A percentile compares a stretch with the other conserved stretches of the same genome.
These are phyloP conservation scores for Musa beccarii DNA, from an alignment of 176 grass and related monocot genomes.

Conservation along the genomic window DNA sequence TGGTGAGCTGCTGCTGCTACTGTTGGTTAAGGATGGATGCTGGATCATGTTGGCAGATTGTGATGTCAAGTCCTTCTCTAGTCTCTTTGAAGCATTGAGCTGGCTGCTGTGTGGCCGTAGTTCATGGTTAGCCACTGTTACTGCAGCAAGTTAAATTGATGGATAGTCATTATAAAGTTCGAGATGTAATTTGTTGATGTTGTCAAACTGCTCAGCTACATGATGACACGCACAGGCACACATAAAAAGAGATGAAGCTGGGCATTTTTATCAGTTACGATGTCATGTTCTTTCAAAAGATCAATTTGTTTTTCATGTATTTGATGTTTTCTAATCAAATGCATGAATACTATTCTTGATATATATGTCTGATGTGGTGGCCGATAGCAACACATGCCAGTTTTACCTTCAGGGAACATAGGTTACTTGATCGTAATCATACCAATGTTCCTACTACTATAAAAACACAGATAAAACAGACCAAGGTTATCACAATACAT, in stretches of 20 bases:
- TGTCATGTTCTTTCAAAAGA: too few species aligned
- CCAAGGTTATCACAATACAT: not conserved
- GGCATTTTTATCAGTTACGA: too few species aligned
- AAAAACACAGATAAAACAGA: too few species aligned
- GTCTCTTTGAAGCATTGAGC: not conserved
- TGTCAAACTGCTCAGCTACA: not conserved
- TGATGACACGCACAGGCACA: not conserved
- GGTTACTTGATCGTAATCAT: too few species aligned
- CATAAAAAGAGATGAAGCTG: not conserved
- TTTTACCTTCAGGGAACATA: too few species aligned
- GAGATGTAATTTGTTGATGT: not conserved
- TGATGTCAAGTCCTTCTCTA: not conserved
- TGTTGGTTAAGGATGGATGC: not conserved
- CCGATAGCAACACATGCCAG: too few species aligned
- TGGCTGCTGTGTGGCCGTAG: not conserved
- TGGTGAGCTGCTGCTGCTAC: not conserved
- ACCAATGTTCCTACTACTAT: too few species aligned
- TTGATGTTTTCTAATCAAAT: too few species aligned
- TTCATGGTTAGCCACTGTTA: not conserved
- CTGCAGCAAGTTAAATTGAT: not conserved
- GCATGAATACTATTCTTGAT: too few species aligned
- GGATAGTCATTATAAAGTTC: not conserved
- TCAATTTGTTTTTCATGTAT: too few species aligned
- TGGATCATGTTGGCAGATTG: not conserved
- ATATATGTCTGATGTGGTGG: too few species aligned